Base-by-base conservation (phyloP, 306 rosid species). In the cucumber (Cucumis sativus) region DNA sequence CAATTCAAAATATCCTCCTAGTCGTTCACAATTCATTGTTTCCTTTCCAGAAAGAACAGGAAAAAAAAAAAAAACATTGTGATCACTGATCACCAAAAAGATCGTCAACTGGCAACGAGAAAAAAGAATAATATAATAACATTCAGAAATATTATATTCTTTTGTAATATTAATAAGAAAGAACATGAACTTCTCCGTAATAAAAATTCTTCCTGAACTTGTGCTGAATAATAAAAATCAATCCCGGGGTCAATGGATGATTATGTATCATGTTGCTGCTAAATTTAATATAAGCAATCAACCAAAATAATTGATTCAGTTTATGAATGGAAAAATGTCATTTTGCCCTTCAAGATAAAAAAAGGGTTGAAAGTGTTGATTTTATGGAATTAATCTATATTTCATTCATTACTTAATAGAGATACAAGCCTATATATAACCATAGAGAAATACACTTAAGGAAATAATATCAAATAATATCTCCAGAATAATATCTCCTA, bases 281-380 rank as follows among this genome's bases (percentile, higher is more conserved):
- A 41, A n/a, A 25, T 23, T 70, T 70, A 45, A 70, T 47, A 47
- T 7, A 39, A 16, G 12, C 54, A 70, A 47, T 58, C 54, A 14
- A 70, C 20, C 39, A 3, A 70, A 21, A 70, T 43, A 70, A 47
- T 47, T 23, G 39, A 70, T 25, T 41, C 37, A 45, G 58, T 45
- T 70, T 70, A 41, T 49, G 74, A 77, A 82, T 60, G 78, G 23
- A 78, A 13, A 47, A 69, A 20, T 41, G n/a, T 17, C 37, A 69
- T n/a, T 47, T 43, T n/a, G 10, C 55, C 25, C 64, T 52, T 56
- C 39, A 51, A 65, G 33, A 65, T 37, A 14, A 47, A 66, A 54
- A 33, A 33, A 61, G 49, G 56, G 57, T 78, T 58, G 79, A 77
- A 73, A n/a, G n/a, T n/a, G n/a, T n/a, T n/a, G n/a, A n/a, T n/a